Evolutionary conservation across 805 yeast species (phyloP).

Genomic region (Nakazawaea populi): DNA sequence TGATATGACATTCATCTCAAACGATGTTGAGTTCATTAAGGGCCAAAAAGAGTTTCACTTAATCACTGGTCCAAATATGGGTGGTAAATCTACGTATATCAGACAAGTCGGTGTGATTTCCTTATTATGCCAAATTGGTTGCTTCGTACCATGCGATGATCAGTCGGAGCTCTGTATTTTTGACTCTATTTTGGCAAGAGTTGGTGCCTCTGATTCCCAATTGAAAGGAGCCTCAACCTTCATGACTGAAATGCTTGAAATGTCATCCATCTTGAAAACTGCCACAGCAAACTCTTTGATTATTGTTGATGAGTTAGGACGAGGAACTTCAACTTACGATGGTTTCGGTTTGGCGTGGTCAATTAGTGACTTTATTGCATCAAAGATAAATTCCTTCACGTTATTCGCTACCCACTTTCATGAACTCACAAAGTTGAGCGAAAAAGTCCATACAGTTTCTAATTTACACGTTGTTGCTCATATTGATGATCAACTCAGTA

Average conservation of each 20-base stretch:
- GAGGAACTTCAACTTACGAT: constrained; percentile 93
- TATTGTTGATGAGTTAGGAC: constrained; percentile 90
- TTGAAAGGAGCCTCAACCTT: constrained; percentile 95
- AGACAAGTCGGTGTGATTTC: constrained; percentile 86
- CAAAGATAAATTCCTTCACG: constrained; percentile 67
- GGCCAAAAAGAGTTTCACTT: constrained; percentile 64
- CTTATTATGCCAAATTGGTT: constrained; percentile 83
- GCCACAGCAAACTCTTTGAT: constrained; percentile 77
- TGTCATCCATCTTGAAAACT: constrained; percentile 77
- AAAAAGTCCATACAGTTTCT: constrained; percentile 54
- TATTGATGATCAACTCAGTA: constrained; percentile 42
- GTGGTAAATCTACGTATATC: constrained; percentile 92
- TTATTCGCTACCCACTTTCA: constrained; percentile 97
- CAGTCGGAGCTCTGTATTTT: constrained; percentile 78
- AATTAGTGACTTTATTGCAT: constrained; percentile 79
- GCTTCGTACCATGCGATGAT: constrained; percentile 72
- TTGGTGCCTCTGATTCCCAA: constrained; percentile 99
- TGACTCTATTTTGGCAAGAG: constrained; percentile 90
- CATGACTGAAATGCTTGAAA: constrained; percentile 94
- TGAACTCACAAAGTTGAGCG: constrained; percentile 79
- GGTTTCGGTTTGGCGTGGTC: constrained; percentile 99
- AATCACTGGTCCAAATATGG: constrained; percentile 97
- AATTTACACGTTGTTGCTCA: constrained; percentile 94
- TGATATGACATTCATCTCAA: constrained; percentile 83
- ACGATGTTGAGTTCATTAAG: constrained; percentile 68